These are phyloP conservation scores for Nannochloris sp. DNA, from an alignment of 139 green algal species.

Conservation along the genomic window DNA sequence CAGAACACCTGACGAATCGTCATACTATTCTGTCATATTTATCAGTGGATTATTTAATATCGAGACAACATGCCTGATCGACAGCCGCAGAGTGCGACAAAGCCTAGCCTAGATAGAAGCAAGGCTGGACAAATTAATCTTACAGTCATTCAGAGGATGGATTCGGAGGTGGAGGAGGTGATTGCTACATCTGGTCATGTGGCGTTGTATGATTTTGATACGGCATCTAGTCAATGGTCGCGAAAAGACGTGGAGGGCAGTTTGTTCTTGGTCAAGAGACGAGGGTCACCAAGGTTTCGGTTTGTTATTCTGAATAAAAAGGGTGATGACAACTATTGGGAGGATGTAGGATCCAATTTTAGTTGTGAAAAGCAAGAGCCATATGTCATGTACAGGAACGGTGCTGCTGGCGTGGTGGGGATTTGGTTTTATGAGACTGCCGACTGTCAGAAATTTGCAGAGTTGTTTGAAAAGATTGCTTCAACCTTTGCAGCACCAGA, in stretches of 20 bases:
- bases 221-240: slow-evolving; percentile 49
- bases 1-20: too few relatives aligned
- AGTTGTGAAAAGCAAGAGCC: slow-evolving; percentile 65
- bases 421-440: slow-evolving; percentile 86
- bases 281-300: slow-evolving; percentile 54
- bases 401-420: slow-evolving; percentile 58
- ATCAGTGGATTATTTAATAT: not conserved
- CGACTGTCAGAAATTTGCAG: slow-evolving; percentile 54
- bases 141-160: slow-evolving; percentile 47
- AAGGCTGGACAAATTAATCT: slow-evolving; percentile 45
- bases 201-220: slow-evolving; percentile 68
- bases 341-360: slow-evolving; percentile 56
- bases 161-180: slow-evolving; percentile 48
- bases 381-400: slow-evolving; percentile 81
- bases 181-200: slow-evolving; percentile 56
- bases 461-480: slow-evolving; percentile 49
- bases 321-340: slow-evolving; percentile 64
- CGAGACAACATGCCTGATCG: not conserved
- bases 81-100: slow-evolving; percentile 13
- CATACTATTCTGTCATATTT: too few relatives aligned
- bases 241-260: slow-evolving; percentile 85
- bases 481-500: slow-evolving; percentile 17
- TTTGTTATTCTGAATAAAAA: slow-evolving; percentile 86
- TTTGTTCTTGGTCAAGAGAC: slow-evolving; percentile 78
- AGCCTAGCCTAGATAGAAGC: slow-evolving; percentile 26